Evolutionary conservation across 108 stramenopile genomes (phyloP).

Genomic region (Pseudonitzschia multiseries): DNA sequence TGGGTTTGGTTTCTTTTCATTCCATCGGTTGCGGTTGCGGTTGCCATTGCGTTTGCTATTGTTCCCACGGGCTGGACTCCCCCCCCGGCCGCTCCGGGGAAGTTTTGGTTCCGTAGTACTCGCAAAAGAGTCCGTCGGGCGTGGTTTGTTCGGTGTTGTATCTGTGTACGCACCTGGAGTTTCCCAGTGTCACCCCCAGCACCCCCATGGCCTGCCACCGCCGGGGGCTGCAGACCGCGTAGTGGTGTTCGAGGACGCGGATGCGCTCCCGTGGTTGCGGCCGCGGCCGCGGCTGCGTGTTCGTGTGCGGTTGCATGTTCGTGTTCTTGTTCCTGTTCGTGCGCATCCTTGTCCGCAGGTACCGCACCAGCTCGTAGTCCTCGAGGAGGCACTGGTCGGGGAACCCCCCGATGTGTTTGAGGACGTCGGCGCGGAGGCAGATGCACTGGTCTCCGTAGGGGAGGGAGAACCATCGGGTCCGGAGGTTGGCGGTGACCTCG

Average conservation of each 20-base stretch:
- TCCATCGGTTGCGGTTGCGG: too few relatives aligned
- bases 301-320: not conserved
- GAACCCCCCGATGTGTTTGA: slow-evolving; percentile 78
- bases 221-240: slow-evolving; percentile 70
- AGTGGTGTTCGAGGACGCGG: slow-evolving; percentile 42
- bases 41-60: too few relatives aligned
- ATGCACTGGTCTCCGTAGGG: slow-evolving; percentile 88
- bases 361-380: slow-evolving; percentile 80
- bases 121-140: slow-evolving; percentile 55
- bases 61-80: not conserved
- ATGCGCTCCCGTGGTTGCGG: too few relatives aligned
- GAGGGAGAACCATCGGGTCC: slow-evolving; percentile 47
- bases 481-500: slow-evolving; percentile 49
- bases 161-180: slow-evolving; percentile 59
- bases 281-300: not conserved
- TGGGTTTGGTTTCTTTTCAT: too few relatives aligned
- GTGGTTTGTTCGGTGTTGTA: slow-evolving; percentile 47
- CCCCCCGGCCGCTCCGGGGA: not conserved
- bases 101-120: slow-evolving; percentile 50
- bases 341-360: slow-evolving; percentile 25
- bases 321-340: not conserved
- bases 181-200: slow-evolving; percentile 62
- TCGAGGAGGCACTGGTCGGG: slow-evolving; percentile 89
- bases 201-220: slow-evolving; percentile 86
- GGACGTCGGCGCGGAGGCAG: slow-evolving; percentile 64